Evolutionary conservation across 441 rosid genomes (phyloP).

Genomic region (Erysimum pusillum): DNA sequence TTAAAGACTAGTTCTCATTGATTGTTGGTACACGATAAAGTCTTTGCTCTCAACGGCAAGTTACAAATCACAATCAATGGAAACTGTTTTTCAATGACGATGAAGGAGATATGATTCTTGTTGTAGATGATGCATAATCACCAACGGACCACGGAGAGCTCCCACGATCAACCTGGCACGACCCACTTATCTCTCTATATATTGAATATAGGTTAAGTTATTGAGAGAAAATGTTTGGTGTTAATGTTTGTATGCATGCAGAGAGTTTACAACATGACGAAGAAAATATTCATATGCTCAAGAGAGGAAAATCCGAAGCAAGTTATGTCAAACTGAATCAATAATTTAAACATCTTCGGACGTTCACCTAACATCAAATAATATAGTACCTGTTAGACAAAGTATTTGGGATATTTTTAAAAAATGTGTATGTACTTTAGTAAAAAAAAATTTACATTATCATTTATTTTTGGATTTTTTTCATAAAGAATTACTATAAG

Average conservation of each 20-base stretch:
- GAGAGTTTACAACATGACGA: constrained; percentile 67
- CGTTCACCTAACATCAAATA: background rate
- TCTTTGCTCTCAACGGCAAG: constrained; percentile 58
- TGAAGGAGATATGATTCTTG: constrained; percentile 65
- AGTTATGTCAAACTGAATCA: background rate
- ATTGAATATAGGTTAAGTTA: background rate
- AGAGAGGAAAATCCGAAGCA: constrained; percentile 51
- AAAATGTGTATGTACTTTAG: no score
- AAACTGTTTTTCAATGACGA: constrained; percentile 57
- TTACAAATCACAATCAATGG: constrained; percentile 51
- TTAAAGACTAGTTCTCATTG: no score
- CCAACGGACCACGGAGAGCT: no score
- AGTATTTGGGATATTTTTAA: no score
- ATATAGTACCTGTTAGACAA: no score
- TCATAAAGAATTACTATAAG: no score
- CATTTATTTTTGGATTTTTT: no score
- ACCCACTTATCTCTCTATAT: background rate
- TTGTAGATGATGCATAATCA: constrained; percentile 51
- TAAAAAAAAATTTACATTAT: no score
- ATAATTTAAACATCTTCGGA: background rate
- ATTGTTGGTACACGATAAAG: constrained; percentile 39
- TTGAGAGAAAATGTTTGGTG: background rate
- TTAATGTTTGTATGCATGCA: constrained; percentile 8
- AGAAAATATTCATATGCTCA: constrained; percentile 54
- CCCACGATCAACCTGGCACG: no score